Conservation (phyloP, 345 rosid genomes). For the Eucalyptus paniculata region DNA sequence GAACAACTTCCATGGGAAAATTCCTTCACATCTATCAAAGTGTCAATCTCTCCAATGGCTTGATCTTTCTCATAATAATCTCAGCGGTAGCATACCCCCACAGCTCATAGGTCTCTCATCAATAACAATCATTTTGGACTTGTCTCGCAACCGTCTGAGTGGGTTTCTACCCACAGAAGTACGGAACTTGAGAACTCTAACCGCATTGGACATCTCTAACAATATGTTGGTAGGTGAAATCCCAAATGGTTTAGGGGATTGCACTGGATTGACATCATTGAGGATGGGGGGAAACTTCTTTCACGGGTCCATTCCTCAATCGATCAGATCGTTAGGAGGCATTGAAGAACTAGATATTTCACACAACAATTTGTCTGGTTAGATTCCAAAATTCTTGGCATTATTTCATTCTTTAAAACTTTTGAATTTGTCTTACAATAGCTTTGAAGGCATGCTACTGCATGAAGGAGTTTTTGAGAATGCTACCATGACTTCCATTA, state of each 20-base stretch:
- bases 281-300: not conserved
- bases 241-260: not conserved
- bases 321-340: accelerated
- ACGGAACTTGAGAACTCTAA: not conserved
- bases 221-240: not conserved
- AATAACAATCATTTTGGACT: not conserved
- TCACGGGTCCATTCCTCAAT: not conserved
- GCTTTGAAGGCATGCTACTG: not conserved
- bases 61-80: not conserved
- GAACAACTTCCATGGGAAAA: not conserved
- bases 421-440: not conserved
- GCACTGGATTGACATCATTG: accelerated
- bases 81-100: not conserved
- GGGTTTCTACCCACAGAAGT: not conserved
- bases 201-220: accelerated
- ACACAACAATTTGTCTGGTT: not conserved
- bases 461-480: accelerated
- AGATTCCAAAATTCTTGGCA: accelerated
- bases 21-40: not conserved
- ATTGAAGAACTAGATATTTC: not conserved
- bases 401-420: not conserved
- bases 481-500: not conserved
- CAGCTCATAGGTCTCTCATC: not conserved
- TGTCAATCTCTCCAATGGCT: not conserved
- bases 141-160: not conserved